Conservation (phyloP, 2,329 filamentous ascomycete genomes). For the Purpureocillium lavendulum region DNA sequence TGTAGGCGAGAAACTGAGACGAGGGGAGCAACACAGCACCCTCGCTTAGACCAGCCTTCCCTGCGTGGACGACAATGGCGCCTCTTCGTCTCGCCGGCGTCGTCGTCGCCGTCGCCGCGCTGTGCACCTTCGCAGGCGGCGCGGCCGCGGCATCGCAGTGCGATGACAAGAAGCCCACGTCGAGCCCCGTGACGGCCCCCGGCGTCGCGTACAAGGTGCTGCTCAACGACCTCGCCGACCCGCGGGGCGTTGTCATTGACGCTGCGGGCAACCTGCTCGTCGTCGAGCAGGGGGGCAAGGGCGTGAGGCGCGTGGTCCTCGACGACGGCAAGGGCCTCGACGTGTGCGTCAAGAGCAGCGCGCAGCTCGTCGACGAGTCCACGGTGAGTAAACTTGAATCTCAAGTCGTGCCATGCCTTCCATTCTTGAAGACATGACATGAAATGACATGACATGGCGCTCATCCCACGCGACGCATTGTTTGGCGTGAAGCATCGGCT, state of each 20-base stretch:
- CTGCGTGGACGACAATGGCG: no score
- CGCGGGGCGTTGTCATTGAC: slow-evolving; percentile 27
- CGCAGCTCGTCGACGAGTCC: slow-evolving; percentile 15
- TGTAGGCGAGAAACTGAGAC: no score
- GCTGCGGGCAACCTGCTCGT: slow-evolving; percentile 27
- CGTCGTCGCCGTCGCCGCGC: no score
- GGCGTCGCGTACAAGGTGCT: slow-evolving; percentile 18
- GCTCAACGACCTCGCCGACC: slow-evolving; percentile 13
- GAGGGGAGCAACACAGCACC: no score
- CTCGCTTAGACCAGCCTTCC: no score
- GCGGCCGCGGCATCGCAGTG: slow-evolving; percentile 6
- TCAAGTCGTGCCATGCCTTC: no score
- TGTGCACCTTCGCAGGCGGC: no score
- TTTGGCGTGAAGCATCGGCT: neutral
- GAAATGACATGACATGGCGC: no score
- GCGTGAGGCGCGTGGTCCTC: slow-evolving; percentile 24
- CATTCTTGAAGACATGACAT: no score
- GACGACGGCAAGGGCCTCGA: slow-evolving; percentile 18
- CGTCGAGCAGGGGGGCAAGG: slow-evolving; percentile 17
- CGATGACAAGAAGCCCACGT: slow-evolving; percentile 4
- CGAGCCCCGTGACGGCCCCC: slow-evolving; percentile 11
- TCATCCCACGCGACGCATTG: no score
- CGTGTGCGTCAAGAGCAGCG: slow-evolving; percentile 19
- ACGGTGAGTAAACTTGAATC: slow-evolving; percentile 14
- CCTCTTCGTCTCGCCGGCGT: no score